Percentiles rank a stretch among this genome's conserved stretches.
Conservation (phyloP, 1,284 basidiomycete genomes). For the Clitocybe nebularis region DNA sequence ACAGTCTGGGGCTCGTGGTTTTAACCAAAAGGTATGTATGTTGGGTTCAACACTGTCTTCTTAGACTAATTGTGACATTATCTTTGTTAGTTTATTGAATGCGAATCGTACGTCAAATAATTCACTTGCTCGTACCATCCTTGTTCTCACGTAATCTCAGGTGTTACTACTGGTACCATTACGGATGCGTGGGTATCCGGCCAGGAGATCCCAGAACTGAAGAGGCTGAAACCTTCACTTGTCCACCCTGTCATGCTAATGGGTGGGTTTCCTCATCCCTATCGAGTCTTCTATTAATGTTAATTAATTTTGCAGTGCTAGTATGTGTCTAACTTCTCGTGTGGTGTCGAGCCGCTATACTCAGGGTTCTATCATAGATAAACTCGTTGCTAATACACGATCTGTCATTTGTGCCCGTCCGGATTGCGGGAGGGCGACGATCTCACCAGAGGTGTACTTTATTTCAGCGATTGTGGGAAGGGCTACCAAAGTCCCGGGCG, state of each 20-base stretch:
- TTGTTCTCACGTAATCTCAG: conserved; percentile 15
- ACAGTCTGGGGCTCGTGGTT: conserved; percentile 14
- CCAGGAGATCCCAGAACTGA: conserved; percentile 24
- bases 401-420: conserved; percentile 22
- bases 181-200: conserved; percentile 34
- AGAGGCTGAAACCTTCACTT: conserved; percentile 24
- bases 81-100: conserved; percentile 29
- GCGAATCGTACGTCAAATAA: conserved; percentile 25
- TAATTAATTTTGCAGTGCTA: conserved; percentile 10
- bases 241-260: conserved; percentile 30
- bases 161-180: conserved; percentile 34
- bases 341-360: conserved; percentile 1
- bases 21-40: conserved; percentile 24
- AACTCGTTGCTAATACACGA: conserved; percentile 8
- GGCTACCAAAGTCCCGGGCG: conserved; percentile 19
- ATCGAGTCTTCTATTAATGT: background rate
- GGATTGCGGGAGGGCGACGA: conserved; percentile 19
- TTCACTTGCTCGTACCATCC: background rate
- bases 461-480: conserved; percentile 29
- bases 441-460: conserved; percentile 22
- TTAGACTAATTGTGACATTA: conserved; percentile 2
- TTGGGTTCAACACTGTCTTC: background rate
- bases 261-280: conserved; percentile 21
- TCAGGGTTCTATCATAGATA: conserved; percentile 12
- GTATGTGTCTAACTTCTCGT: conserved; percentile 6